Evolutionary conservation across 2,329 filamentous ascomycete genomes (phyloP).

Genomic region (Hypoxylon sp.): DNA sequence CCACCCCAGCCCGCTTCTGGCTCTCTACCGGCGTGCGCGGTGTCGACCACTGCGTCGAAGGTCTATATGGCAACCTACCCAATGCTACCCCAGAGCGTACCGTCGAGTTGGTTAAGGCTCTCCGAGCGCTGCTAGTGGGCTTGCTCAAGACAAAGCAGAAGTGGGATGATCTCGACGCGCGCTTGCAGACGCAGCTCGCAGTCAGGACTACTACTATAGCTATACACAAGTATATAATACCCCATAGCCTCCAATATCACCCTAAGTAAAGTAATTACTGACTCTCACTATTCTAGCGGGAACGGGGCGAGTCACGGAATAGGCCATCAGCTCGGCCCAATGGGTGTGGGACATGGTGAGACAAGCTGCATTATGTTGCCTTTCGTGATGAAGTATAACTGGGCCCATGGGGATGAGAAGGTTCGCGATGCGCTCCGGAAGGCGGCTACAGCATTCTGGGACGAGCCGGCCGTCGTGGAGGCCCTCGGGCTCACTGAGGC

Average conservation of each 20-base stretch:
- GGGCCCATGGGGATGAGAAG: constrained; percentile 34
- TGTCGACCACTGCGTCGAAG: constrained; percentile 46
- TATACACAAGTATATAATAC: constrained; percentile 7
- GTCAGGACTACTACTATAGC: constrained; percentile 8
- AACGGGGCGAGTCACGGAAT: constrained; percentile 47
- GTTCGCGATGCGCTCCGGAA: constrained; percentile 21
- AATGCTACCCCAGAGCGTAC: constrained; percentile 14
- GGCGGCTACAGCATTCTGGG: constrained; percentile 36
- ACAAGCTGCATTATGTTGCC: constrained; percentile 47
- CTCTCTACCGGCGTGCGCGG: constrained; percentile 45
- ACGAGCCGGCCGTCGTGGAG: constrained; percentile 32
- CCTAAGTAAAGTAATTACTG: not conserved
- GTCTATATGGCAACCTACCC: constrained; percentile 32
- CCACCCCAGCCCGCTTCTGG: constrained; percentile 47
- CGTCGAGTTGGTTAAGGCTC: constrained; percentile 14
- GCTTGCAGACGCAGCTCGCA: constrained; percentile 40
- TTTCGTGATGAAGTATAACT: constrained; percentile 43
- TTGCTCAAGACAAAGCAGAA: constrained; percentile 39
- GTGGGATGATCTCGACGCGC: constrained; percentile 43
- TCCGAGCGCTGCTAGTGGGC: constrained; percentile 31
- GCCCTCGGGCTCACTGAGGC: constrained; percentile 31
- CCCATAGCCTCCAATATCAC: not conserved
- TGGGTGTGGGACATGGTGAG: constrained; percentile 47
- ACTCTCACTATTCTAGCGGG: constrained; percentile 3
- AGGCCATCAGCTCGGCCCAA: constrained; percentile 46